Conservation (phyloP, 129 eudicot genomes). For the Centella asiatica region DNA sequence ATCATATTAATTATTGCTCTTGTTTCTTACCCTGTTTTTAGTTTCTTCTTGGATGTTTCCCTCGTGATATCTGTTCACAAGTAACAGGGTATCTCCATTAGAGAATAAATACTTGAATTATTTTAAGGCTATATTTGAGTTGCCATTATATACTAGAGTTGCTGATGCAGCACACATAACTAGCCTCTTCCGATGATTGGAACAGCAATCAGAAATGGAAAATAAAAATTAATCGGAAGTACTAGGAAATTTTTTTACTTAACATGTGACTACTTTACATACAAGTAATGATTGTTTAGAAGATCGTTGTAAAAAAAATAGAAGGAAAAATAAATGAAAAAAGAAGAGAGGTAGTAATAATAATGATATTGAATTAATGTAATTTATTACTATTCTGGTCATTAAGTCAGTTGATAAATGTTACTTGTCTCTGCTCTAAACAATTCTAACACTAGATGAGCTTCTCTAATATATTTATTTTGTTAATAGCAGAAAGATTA, state of each 20-base stretch:
- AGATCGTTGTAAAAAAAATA: too few relatives aligned
- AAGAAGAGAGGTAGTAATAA: too few relatives aligned
- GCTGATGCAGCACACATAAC: too few relatives aligned
- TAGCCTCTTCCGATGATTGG: too few relatives aligned
- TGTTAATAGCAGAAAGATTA: conserved; percentile 33
- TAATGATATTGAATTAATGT: neutral
- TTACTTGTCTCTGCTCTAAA: conserved; percentile 15
- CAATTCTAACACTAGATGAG: conserved; percentile 23
- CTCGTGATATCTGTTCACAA: neutral
- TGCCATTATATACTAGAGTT: too few relatives aligned
- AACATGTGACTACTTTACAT: too few relatives aligned
- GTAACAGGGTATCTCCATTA: neutral
- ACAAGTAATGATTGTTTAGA: too few relatives aligned
- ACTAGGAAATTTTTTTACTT: neutral
- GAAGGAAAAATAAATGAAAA: too few relatives aligned
- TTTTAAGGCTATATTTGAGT: too few relatives aligned
- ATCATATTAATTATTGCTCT: neutral
- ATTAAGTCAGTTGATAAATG: conserved; percentile 14
- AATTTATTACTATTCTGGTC: conserved; percentile 15
- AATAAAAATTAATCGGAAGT: neutral
- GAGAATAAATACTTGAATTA: neutral
- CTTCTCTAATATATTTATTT: conserved; percentile 31
- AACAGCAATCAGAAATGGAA: too few relatives aligned
- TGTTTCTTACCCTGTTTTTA: neutral
- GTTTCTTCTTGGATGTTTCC: neutral